Evolutionary conservation across 805 yeast genomes (phyloP).

Genomic region (Wickerhamomyces ciferrii): DNA sequence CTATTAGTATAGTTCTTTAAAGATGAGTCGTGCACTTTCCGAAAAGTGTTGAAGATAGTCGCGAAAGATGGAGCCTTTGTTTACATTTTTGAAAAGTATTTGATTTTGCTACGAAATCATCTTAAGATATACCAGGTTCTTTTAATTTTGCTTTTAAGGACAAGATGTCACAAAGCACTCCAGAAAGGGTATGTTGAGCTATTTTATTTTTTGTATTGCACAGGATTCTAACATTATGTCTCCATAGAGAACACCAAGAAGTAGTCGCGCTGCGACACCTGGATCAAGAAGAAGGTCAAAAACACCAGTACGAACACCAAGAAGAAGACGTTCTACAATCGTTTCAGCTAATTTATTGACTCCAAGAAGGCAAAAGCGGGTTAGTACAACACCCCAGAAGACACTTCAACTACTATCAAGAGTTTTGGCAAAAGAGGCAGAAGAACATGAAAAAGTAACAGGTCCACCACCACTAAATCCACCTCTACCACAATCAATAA

Average conservation of each 20-base stretch:
- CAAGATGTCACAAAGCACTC: slow-evolving; percentile 1
- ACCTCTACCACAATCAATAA: too few relatives aligned
- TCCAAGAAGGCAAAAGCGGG: slow-evolving; percentile 15
- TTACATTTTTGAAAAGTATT: neutral
- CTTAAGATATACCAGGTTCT: too few relatives aligned
- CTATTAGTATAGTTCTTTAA: neutral
- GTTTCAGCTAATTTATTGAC: slow-evolving; percentile 16
- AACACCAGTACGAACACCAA: slow-evolving; percentile 20
- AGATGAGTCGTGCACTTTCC: neutral
- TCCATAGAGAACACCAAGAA: neutral
- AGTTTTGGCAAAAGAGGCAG: slow-evolving; percentile 11
- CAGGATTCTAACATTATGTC: too few relatives aligned
- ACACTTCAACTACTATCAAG: slow-evolving; percentile 16
- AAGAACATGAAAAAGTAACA: slow-evolving; percentile 1
- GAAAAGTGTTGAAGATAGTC: slow-evolving; percentile 1
- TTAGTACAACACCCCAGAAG: slow-evolving; percentile 17
- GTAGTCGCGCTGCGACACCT: slow-evolving; percentile 8
- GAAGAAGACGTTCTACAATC: slow-evolving; percentile 18
- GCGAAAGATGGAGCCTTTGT: neutral
- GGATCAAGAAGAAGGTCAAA: slow-evolving; percentile 10
- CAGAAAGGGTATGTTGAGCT: neutral
- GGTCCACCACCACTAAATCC: too few relatives aligned
- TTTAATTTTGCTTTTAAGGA: too few relatives aligned
- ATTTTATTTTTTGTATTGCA: too few relatives aligned
- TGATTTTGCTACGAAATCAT: too few relatives aligned